phyloP scores from a whole-genome alignment of 148 eudicot genomes.

The Fagopyrum homotropicum region DNA sequence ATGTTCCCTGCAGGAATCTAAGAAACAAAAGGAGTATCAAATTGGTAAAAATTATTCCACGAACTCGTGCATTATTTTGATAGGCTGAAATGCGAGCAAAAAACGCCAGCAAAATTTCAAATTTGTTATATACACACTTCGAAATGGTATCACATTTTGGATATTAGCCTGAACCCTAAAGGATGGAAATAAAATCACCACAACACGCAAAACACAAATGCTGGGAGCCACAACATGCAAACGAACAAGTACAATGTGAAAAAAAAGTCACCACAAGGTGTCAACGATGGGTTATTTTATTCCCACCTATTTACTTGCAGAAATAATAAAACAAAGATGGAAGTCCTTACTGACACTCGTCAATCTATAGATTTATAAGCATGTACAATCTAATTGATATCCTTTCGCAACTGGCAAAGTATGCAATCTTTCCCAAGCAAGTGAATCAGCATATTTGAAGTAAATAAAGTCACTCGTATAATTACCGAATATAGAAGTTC shows the following conservation, averaged over 20 bases:
- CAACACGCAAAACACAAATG: background rate
- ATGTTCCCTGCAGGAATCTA: slow-evolving; percentile 61
- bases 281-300: background rate
- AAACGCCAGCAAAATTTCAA: background rate
- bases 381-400: background rate
- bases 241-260: background rate
- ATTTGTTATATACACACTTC: background rate
- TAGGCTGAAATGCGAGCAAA: background rate
- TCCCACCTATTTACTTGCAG: background rate
- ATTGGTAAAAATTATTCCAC: background rate
- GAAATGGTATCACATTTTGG: background rate
- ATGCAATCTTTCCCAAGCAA: background rate
- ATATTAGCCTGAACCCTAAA: background rate
- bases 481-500: slow-evolving; percentile 82
- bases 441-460: background rate
- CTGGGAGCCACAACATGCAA: background rate
- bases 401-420: background rate
- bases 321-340: background rate
- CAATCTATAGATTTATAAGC: too few relatives aligned
- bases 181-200: background rate
- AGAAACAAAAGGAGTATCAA: slow-evolving; percentile 6
- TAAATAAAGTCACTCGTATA: slow-evolving; percentile 8
- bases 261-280: background rate
- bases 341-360: background rate
- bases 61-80: background rate